These are phyloP conservation scores for Letharia lupina DNA, from an alignment of 495 filamentous ascomycete genomes.

Conservation along the genomic window DNA sequence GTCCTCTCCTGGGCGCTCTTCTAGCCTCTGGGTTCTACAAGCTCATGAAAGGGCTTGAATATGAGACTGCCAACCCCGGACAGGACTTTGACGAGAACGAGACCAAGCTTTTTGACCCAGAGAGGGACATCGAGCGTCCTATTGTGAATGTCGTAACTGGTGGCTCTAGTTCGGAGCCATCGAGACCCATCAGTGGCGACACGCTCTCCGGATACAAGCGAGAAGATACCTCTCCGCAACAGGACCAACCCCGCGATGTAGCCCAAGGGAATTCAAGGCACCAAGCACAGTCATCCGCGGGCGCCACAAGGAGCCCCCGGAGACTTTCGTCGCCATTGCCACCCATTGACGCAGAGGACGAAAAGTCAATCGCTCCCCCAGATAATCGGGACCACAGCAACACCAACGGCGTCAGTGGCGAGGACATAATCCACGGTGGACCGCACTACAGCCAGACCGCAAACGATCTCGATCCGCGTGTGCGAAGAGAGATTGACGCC, in stretches of 20 bases:
- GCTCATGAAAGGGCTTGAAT: slow-evolving; percentile 58
- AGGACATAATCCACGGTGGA: slow-evolving; percentile 27
- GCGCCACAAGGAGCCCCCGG: not conserved
- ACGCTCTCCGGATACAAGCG: slow-evolving; percentile 13
- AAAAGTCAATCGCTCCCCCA: not conserved
- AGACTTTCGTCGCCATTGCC: slow-evolving; percentile 7
- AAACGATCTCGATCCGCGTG: slow-evolving; percentile 42
- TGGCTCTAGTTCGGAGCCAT: slow-evolving; percentile 2
- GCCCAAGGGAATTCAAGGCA: not conserved
- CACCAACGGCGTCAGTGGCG: not conserved
- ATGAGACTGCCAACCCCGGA: slow-evolving; percentile 69
- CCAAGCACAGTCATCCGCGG: slow-evolving; percentile 5
- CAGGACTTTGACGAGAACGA: slow-evolving; percentile 44
- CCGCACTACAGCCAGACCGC: slow-evolving; percentile 36
- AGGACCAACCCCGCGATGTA: not conserved
- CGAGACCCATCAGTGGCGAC: slow-evolving; percentile 14
- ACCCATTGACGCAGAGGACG: slow-evolving; percentile 9
- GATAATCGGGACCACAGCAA: not conserved
- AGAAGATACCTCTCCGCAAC: slow-evolving; percentile 14
- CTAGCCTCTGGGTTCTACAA: slow-evolving; percentile 61
- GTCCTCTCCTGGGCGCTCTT: slow-evolving; percentile 56
- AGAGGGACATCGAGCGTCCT: slow-evolving; percentile 15
- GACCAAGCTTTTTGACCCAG: slow-evolving; percentile 13
- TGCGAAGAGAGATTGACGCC: slow-evolving; percentile 15
- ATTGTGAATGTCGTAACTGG: slow-evolving; percentile 8